Conservation (phyloP, 73 alveolate species). For the Tetrahymena elliotti region DNA sequence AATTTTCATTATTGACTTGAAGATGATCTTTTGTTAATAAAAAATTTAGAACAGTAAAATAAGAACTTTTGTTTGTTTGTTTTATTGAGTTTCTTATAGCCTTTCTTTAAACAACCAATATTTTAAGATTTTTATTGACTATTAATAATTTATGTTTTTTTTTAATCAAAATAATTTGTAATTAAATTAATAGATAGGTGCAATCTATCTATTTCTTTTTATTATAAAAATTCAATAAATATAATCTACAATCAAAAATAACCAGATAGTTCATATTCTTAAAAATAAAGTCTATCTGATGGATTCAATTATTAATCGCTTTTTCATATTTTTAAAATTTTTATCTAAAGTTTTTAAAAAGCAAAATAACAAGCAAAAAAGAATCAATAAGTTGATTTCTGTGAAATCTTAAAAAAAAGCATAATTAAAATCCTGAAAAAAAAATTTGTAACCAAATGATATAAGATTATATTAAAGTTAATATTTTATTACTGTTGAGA, state of each 20-base stretch:
- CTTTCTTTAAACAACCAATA: not conserved
- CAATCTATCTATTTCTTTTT: not conserved
- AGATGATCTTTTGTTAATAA: not conserved
- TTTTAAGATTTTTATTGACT: not conserved
- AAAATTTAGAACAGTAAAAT: not conserved
- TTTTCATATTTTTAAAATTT: not conserved
- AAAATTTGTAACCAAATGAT: too few species aligned
- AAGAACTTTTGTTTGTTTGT: not conserved
- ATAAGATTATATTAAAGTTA: too few species aligned
- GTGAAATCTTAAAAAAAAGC: too few species aligned
- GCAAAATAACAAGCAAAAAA: not conserved
- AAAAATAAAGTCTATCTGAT: not conserved
- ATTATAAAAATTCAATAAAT: too few species aligned
- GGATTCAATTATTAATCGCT: not conserved
- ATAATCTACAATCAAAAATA: not conserved
- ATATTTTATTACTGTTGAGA: too few species aligned
- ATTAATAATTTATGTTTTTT: not conserved
- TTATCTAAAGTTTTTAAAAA: not conserved
- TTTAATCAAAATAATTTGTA: not conserved
- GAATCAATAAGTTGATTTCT: too few species aligned
- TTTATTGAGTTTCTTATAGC: not conserved
- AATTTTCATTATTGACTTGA: not conserved
- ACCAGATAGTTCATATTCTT: not conserved
- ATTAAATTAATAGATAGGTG: not conserved
- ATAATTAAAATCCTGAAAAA: too few species aligned